Conservation (phyloP, 2,329 filamentous ascomycete genomes). For the Lachnellula arida region DNA sequence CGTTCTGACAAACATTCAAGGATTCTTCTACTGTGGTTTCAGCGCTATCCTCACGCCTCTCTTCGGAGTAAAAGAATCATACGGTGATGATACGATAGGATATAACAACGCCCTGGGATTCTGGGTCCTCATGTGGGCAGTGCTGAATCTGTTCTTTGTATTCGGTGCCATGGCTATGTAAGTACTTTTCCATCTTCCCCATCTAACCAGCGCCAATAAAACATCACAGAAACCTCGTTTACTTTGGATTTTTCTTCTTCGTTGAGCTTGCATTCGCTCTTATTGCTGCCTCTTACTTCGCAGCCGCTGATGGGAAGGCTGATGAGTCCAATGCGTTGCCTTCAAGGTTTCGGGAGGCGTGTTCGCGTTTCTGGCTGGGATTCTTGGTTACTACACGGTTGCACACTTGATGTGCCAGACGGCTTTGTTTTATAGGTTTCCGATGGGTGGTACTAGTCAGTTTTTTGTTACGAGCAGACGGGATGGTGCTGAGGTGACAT, state of each 20-base stretch:
- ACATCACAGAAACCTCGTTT: conserved; percentile 38
- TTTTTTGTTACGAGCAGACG: conserved; percentile 34
- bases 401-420: conserved; percentile 40
- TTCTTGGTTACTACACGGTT: conserved; percentile 43
- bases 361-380: conserved; percentile 42
- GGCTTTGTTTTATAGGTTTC: conserved; percentile 34
- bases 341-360: conserved; percentile 42
- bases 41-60: conserved; percentile 43
- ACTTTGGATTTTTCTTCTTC: conserved; percentile 44
- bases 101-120: conserved; percentile 48
- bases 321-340: conserved; percentile 33
- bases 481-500: not conserved
- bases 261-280: conserved; percentile 42
- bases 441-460: conserved; percentile 39
- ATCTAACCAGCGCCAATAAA: not conserved
- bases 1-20: conserved; percentile 17
- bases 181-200: conserved; percentile 31
- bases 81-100: conserved; percentile 37
- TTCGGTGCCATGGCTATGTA: conserved; percentile 45
- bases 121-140: conserved; percentile 45
- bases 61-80: conserved; percentile 42
- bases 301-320: conserved; percentile 38
- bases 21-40: conserved; percentile 46
- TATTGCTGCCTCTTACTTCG: conserved; percentile 42
- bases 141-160: conserved; percentile 42